phyloP scores from a whole-genome alignment of 1,284 basidiomycete genomes.

The Cutaneotrichosporon arboriforme region DNA sequence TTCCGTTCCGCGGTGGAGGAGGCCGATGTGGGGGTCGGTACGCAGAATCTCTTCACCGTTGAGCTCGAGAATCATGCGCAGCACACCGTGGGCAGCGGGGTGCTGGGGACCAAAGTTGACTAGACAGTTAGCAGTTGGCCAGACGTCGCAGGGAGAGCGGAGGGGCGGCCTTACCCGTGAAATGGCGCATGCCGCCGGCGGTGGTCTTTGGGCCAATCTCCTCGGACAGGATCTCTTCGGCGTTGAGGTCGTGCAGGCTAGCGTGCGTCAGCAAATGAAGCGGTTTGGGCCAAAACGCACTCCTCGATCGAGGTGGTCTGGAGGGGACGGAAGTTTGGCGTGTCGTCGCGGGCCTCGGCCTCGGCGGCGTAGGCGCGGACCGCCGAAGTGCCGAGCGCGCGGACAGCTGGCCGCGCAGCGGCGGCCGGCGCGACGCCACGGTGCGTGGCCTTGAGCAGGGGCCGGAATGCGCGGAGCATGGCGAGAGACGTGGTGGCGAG shows the following conservation, averaged over 20 bases:
- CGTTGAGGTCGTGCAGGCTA: conserved; percentile 65
- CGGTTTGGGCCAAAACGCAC: conserved; percentile 24
- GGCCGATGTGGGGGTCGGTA: conserved; percentile 87
- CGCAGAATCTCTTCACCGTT: conserved; percentile 94
- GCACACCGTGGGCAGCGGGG: conserved; percentile 96
- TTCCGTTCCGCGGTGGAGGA: conserved; percentile 95
- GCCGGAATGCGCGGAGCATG: conserved; percentile 42
- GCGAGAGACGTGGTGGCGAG: conserved; percentile 6
- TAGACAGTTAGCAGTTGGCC: conserved; percentile 37
- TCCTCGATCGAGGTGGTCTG: conserved; percentile 46
- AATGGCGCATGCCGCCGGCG: conserved; percentile 64
- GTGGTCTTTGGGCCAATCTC: conserved; percentile 68
- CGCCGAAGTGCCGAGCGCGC: conserved; percentile 27
- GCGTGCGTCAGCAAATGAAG: conserved; percentile 1
- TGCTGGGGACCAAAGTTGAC: conserved; percentile 97
- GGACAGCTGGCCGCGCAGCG: conserved; percentile 17
- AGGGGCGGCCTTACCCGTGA: conserved; percentile 81
- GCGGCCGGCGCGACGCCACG: too few relatives aligned
- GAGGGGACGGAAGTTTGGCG: conserved; percentile 52
- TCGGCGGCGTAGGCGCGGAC: conserved; percentile 4
- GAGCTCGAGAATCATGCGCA: conserved; percentile 93
- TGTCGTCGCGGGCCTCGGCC: conserved; percentile 52
- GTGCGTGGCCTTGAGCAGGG: conserved; percentile 31
- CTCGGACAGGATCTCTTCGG: conserved; percentile 71
- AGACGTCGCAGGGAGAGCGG: too few relatives aligned